Percentiles rank a stretch among this genome's conserved stretches.
phyloP scores from a whole-genome alignment of 2,329 filamentous ascomycete species.

The Karstenula rhodostoma region DNA sequence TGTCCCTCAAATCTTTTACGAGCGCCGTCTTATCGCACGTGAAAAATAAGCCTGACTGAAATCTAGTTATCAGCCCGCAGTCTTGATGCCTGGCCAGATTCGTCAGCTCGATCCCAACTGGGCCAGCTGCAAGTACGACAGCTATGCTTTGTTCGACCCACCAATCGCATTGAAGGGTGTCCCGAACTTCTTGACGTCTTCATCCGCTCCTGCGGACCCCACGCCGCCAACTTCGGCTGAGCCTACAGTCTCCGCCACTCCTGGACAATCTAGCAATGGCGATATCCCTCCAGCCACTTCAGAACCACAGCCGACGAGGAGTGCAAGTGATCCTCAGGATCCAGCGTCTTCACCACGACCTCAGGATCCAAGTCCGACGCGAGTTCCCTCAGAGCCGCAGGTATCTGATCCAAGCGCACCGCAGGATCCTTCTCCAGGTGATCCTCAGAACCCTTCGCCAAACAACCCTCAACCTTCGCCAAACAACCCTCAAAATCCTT shows the following conservation, averaged over 20 bases:
- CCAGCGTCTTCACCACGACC: not conserved
- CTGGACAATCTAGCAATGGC: constrained; percentile 6
- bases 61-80: constrained; percentile 21
- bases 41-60: too few species aligned
- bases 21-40: too few species aligned
- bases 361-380: constrained; percentile 1
- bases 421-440: not conserved
- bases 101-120: constrained; percentile 25
- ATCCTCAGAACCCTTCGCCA: constrained; percentile 9
- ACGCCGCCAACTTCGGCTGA: constrained; percentile 15
- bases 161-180: constrained; percentile 22
- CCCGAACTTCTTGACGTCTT: constrained; percentile 17
- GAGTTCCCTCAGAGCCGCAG: not conserved
- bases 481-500: not conserved
- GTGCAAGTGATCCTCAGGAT: constrained; percentile 5
- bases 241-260: constrained; percentile 10
- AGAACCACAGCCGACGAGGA: not conserved
- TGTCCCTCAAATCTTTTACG: too few species aligned
- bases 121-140: constrained; percentile 20
- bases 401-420: not conserved
- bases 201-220: constrained; percentile 5
- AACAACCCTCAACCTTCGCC: too few species aligned
- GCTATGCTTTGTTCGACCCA: constrained; percentile 25
- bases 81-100: constrained; percentile 28
- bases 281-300: not conserved